Conservation (phyloP, 179 eudicot genomes). For the Drosera spatulata region DNA sequence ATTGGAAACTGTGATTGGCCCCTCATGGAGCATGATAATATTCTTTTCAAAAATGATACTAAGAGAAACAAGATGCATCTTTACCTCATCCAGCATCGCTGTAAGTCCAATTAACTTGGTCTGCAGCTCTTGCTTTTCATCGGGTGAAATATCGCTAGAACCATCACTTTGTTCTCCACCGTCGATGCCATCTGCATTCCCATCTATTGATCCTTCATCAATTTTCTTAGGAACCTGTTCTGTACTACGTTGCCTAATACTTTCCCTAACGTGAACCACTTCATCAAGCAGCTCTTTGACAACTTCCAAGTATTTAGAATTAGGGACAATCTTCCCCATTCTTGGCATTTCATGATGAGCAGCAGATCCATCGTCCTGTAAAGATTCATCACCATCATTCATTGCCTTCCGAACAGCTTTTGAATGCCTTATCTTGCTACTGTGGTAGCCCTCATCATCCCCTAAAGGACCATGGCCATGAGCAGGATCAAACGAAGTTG, state of each 20-base stretch:
- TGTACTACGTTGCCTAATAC: conserved; percentile 21
- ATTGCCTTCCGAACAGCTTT: conserved; percentile 6
- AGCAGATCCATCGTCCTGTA: conserved; percentile 8
- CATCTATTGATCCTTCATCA: conserved; percentile 17
- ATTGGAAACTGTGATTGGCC: too few relatives aligned
- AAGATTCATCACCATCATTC: conserved; percentile 10
- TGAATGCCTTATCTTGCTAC: conserved; percentile 8
- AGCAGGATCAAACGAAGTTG: conserved; percentile 8
- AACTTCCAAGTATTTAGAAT: conserved; percentile 47
- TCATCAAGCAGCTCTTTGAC: conserved; percentile 59
- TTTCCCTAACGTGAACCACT: conserved; percentile 47
- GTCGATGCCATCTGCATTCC: conserved; percentile 4
- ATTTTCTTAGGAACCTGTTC: conserved; percentile 16
- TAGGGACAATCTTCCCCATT: conserved; percentile 19
- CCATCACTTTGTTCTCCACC: conserved; percentile 10
- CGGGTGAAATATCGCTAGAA: conserved; percentile 30
- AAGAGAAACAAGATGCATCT: not conserved
- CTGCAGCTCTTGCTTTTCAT: conserved; percentile 53
- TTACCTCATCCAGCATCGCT: conserved; percentile 60
- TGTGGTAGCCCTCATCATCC: conserved; percentile 11
- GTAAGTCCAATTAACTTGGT: conserved; percentile 41
- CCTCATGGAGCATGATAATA: too few relatives aligned
- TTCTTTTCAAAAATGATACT: too few relatives aligned
- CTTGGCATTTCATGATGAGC: conserved; percentile 12
- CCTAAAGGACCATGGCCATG: conserved; percentile 5